Evolutionary conservation across 2,329 filamentous ascomycete genomes (phyloP), one percentile per base, ranked within the genome.

Genomic region (Fusarium robinianum): DNA sequence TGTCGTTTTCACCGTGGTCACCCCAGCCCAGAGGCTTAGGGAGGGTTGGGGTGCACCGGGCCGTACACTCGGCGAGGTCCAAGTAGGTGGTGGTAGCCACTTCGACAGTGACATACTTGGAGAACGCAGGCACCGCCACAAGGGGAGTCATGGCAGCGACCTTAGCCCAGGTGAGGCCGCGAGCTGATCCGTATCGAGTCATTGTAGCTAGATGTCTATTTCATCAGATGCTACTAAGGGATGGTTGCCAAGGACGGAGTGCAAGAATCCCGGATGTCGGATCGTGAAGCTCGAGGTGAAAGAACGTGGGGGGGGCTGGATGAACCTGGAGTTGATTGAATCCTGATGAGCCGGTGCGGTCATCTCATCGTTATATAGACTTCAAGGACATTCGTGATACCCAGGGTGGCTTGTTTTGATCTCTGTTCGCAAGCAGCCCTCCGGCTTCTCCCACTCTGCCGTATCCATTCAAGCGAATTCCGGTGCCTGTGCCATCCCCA

Each of bases 81-180:
- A 49, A 38, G 21, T 49, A 49, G 9, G 36, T 41, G 2, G 49
- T 52, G 15, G 38, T 31, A 8, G 27, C 39, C 17, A 52, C 41
- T 18, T 45, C 41, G 7, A 49, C 41, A 11, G 35, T 34, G 22
- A 23, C 36, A 9, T 36, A 18, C 8, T 35, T 45, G 5, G 53
- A 53, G 4, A 46, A 33, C 5, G 33, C 44, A 6, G 51, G 48
- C 3, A 35, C 16, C 10, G 41, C 41, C 32, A 58, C 12, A 33
- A 58, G 49, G 8, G 49, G 43, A 2, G 32, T 40, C 17, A 55
- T 22, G 32, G 41, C 44, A 30, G 33, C 48, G 11, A 34, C 25
- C 18, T 40, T 48, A 10, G 40, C 41, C 51, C 49, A 43, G 25
- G 39, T 32, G 40, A 45, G 25, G 32, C 51, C 15, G 24, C 39